phyloP scores from a whole-genome alignment of 2,329 filamentous ascomycete genomes.

The Balansia obtecta region DNA sequence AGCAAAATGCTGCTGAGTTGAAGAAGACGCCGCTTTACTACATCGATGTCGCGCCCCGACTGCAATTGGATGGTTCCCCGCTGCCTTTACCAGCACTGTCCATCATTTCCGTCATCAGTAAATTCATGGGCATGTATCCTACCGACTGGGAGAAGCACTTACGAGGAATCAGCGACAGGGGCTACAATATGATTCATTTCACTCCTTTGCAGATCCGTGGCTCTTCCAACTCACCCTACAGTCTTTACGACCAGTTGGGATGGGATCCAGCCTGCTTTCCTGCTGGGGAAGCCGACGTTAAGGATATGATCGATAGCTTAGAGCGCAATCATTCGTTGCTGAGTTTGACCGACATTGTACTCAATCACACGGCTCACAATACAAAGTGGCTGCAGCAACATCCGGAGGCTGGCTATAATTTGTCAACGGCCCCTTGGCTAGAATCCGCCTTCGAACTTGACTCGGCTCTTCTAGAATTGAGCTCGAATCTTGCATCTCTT shows the following conservation, averaged over 20 bases:
- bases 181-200: conserved; percentile 99
- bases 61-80: conserved; percentile 60
- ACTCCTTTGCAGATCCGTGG: conserved; percentile 85
- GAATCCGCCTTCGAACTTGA: conserved; percentile 52
- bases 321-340: conserved; percentile 75
- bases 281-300: conserved; percentile 70
- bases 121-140: conserved; percentile 93
- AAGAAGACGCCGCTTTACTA: conserved; percentile 72
- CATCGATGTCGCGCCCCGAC: conserved; percentile 78
- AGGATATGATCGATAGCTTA: conserved; percentile 65
- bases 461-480: conserved; percentile 58
- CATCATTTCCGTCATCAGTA: conserved; percentile 88
- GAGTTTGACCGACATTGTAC: conserved; percentile 88
- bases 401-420: conserved; percentile 90
- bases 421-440: conserved; percentile 74
- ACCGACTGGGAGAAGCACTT: conserved; percentile 84
- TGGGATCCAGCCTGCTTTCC: conserved; percentile 81
- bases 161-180: conserved; percentile 73
- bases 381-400: conserved; percentile 89
- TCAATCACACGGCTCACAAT: conserved; percentile 96
- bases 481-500: conserved; percentile 55
- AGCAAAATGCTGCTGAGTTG: conserved; percentile 27
- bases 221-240: conserved; percentile 91
- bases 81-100: conserved; percentile 80
- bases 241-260: conserved; percentile 79